Base-by-base conservation (phyloP, 2,329 filamentous ascomycete species). In the Xylaria sp. region DNA sequence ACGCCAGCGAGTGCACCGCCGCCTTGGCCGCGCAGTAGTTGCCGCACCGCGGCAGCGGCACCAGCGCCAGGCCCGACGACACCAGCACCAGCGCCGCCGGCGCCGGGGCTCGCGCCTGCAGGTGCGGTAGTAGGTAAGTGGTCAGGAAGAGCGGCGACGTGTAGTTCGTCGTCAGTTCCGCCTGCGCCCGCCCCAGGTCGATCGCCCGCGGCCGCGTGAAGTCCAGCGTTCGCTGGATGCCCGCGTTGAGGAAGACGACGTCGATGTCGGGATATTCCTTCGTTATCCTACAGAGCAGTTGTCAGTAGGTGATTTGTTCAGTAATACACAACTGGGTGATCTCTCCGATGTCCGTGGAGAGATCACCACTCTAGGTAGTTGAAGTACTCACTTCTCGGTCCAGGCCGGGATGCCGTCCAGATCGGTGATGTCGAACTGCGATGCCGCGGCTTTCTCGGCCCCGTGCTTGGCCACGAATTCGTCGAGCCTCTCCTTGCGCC, bases 201-300 rank as follows among this genome's bases (percentile, higher is more conserved):
- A 75, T 66, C 16, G 56, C 44, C 2, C 45, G 37, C 2, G 80
- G 78, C 17, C 72, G 66, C 5, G 74, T 69, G 62, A 84, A 78
- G 66, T 81, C 70, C 39, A 80, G 67, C 1, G 63, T 64, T 22
- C 72, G 71, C 64, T 87, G 82, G 26, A 82, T 73, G 7, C 82
- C 83, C 0, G 83, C 78, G 64, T 85, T 86, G 46, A 86, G 69
- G 50, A 87, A 67, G 21, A 87, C 64, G 59, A 76, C 78, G 68
- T 85, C 82, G 22, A 86, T 75, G 22, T 76, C 69, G 0, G 82
- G 79, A 62, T 81, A 73, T 1, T 52, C 52, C 4, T 60, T 44
- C 4, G 65, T 69, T 48, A 76, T 71, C 9, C 73, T 75, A 26
- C 19, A 19, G 5, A 39, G 3, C 17, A 39, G 13, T 39, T 7